Evolutionary conservation across 208 protist species (phyloP).

Genomic region (Novymonas esmeraldas): DNA sequence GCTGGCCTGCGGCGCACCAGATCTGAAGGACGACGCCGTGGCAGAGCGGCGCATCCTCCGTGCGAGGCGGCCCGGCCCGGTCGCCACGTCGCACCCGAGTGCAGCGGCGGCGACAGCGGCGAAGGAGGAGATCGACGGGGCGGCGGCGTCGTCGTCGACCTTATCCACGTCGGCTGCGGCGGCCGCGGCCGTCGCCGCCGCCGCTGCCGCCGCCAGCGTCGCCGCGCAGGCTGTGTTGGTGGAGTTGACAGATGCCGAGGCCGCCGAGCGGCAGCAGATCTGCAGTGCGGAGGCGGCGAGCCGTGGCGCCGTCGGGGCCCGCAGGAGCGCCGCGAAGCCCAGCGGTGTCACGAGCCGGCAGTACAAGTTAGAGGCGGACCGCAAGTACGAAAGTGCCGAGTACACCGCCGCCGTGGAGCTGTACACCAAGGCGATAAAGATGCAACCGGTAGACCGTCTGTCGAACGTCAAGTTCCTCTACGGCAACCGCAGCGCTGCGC

Average conservation of each 20-base stretch:
- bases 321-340: background rate
- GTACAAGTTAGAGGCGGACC: slow-evolving; percentile 83
- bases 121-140: slow-evolving; percentile 22
- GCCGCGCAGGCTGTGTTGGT: slow-evolving; percentile 9
- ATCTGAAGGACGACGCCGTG: slow-evolving; percentile 5
- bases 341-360: slow-evolving; percentile 44
- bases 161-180: too few relatives aligned
- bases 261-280: slow-evolving; percentile 42
- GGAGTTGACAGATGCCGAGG: slow-evolving; percentile 37
- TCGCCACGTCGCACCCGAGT: background rate
- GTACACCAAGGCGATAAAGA: slow-evolving; percentile 82
- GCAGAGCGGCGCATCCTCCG: slow-evolving; percentile 23
- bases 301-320: slow-evolving; percentile 4
- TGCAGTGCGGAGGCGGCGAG: background rate
- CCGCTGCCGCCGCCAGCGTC: background rate
- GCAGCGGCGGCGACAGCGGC: background rate
- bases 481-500: slow-evolving; percentile 89
- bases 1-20: slow-evolving; percentile 15
- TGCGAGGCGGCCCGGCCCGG: slow-evolving; percentile 7
- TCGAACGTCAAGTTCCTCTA: slow-evolving; percentile 70
- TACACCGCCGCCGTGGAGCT: slow-evolving; percentile 85
- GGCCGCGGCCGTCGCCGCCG: background rate
- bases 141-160: too few relatives aligned
- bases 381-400: slow-evolving; percentile 81
- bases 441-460: slow-evolving; percentile 61